Evolutionary conservation across 805 yeast species (phyloP).

Genomic region (Grigorovia yakushimaensis): DNA sequence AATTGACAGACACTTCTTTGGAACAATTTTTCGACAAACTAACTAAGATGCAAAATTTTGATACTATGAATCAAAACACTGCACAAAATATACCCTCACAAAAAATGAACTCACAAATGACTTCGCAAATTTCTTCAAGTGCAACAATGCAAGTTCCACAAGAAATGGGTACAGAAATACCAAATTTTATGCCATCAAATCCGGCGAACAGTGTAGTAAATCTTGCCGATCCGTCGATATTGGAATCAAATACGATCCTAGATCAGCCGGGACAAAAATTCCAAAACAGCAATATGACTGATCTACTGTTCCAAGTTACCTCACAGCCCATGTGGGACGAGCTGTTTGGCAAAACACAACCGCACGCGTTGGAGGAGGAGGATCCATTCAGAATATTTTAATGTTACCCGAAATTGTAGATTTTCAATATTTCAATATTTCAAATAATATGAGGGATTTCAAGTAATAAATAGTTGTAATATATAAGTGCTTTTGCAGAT

Average conservation of each 20-base stretch:
- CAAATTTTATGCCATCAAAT: not conserved
- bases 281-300: slow-evolving; percentile 33
- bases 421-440: not conserved
- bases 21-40: not conserved
- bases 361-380: not conserved
- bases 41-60: not conserved
- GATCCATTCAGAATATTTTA: not conserved
- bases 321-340: slow-evolving; percentile 59
- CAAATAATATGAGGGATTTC: not conserved
- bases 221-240: not conserved
- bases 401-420: not conserved
- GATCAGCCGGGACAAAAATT: not conserved
- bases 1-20: not conserved
- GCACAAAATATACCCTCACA: not conserved
- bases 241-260: not conserved
- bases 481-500: not conserved
- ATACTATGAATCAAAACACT: not conserved
- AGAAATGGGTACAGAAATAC: too few species aligned
- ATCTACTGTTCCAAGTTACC: slow-evolving; percentile 53
- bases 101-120: not conserved
- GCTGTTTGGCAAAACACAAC: slow-evolving; percentile 11
- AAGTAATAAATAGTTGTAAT: not conserved
- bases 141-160: too few species aligned
- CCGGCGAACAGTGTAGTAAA: not conserved
- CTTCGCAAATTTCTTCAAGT: too few species aligned